Evolutionary conservation across 306 rosid species (phyloP).

Genomic region (Vigna radiata): DNA sequence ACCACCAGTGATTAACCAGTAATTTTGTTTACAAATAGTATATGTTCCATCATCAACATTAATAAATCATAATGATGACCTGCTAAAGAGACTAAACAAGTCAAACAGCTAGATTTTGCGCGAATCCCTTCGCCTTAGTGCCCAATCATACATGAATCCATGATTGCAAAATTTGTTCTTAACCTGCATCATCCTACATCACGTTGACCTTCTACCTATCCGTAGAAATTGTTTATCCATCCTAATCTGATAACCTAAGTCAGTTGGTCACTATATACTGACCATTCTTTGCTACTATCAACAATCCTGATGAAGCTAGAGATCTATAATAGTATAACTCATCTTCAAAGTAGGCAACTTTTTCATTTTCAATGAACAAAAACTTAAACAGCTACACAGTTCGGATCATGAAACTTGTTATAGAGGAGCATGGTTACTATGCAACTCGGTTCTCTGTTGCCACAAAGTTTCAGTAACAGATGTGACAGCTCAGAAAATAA

Average conservation of each 20-base stretch:
- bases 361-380: no score
- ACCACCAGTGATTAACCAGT: neutral
- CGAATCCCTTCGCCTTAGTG: no score
- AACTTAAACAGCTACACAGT: neutral
- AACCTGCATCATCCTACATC: neutral
- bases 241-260: neutral
- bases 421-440: no score
- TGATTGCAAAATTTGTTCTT: neutral
- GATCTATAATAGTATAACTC: no score
- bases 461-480: neutral
- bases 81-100: no score
- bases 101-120: no score
- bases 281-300: no score
- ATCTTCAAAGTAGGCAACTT: no score
- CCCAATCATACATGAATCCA: neutral
- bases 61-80: neutral
- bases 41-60: neutral
- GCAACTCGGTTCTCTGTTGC: neutral
- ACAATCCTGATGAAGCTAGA: no score
- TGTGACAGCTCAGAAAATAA: neutral
- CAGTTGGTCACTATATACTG: neutral
- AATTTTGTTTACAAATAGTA: neutral
- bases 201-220: neutral
- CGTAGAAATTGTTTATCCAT: neutral
- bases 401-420: neutral